phyloP scores from a whole-genome alignment of 2,329 filamentous ascomycete species.

The Akanthomyces muscarius region DNA sequence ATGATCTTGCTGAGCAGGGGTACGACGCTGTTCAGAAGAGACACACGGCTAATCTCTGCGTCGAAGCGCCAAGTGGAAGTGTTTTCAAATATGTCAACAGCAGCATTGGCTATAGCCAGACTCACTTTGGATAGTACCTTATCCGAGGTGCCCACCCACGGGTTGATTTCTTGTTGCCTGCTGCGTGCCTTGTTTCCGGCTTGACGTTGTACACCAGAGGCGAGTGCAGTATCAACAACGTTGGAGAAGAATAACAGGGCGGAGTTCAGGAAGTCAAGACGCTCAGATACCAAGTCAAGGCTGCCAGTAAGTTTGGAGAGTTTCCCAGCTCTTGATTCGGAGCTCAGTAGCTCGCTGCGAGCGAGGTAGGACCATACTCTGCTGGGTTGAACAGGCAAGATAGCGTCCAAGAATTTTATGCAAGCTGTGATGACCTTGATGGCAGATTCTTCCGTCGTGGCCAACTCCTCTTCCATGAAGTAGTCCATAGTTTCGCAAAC shows the following conservation, averaged over 20 bases:
- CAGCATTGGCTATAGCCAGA: constrained; percentile 66
- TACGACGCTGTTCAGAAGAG: constrained; percentile 65
- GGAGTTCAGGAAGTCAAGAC: constrained; percentile 72
- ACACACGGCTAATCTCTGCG: constrained; percentile 60
- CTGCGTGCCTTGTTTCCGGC: constrained; percentile 46
- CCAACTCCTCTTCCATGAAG: constrained; percentile 54
- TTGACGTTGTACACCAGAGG: constrained; percentile 64
- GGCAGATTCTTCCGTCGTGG: constrained; percentile 57
- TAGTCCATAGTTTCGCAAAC: constrained; percentile 82
- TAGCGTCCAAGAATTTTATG: constrained; percentile 71
- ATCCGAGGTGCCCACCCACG: constrained; percentile 71
- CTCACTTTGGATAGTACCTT: constrained; percentile 70
- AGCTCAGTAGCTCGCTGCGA: constrained; percentile 73
- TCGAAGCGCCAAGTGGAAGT: constrained; percentile 82
- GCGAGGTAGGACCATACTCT: constrained; percentile 88
- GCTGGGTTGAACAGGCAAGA: constrained; percentile 71
- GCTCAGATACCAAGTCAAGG: constrained; percentile 71
- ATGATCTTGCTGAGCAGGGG: constrained; percentile 69
- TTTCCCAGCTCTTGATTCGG: constrained; percentile 70
- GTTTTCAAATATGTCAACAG: constrained; percentile 82
- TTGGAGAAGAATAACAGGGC: constrained; percentile 70
- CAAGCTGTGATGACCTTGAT: constrained; percentile 67
- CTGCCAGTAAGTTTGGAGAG: constrained; percentile 76
- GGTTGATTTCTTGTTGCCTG: constrained; percentile 46
- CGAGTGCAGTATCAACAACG: constrained; percentile 71